Evolutionary conservation across 1,284 basidiomycete species (phyloP).

Genomic region (Tausonia pullulans): DNA sequence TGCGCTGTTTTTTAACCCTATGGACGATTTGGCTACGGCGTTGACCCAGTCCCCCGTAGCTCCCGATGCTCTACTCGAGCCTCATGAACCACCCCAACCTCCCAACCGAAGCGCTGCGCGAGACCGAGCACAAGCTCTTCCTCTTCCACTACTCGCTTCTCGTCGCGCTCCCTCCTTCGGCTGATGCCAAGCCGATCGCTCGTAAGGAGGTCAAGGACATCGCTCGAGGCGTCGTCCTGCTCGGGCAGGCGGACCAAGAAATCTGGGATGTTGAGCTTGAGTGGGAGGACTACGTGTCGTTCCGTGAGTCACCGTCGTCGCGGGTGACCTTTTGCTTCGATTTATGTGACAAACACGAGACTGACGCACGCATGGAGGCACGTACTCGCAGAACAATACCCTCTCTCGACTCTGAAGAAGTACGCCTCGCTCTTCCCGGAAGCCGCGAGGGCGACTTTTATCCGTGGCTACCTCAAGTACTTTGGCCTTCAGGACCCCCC

Average conservation of each 20-base stretch:
- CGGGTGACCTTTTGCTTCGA: neutral
- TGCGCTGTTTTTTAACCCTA: slow-evolving; percentile 11
- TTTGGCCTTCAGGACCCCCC: slow-evolving; percentile 42
- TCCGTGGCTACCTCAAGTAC: slow-evolving; percentile 58
- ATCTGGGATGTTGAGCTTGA: slow-evolving; percentile 75
- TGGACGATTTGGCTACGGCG: neutral
- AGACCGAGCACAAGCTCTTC: slow-evolving; percentile 14
- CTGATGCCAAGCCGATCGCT: slow-evolving; percentile 40
- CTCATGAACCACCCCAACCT: slow-evolving; percentile 14
- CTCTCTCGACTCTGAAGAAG: slow-evolving; percentile 48
- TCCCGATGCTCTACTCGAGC: slow-evolving; percentile 30
- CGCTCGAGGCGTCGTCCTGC: slow-evolving; percentile 56
- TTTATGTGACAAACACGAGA: slow-evolving; percentile 1
- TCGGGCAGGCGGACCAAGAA: slow-evolving; percentile 60
- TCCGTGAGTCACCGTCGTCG: slow-evolving; percentile 42
- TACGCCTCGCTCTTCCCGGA: slow-evolving; percentile 60
- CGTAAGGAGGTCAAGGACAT: slow-evolving; percentile 56
- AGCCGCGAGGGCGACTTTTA: slow-evolving; percentile 46
- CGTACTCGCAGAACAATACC: slow-evolving; percentile 47
- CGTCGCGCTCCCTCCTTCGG: slow-evolving; percentile 2
- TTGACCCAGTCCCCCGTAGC: slow-evolving; percentile 25
- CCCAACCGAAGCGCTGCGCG: slow-evolving; percentile 6
- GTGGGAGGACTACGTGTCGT: slow-evolving; percentile 53
- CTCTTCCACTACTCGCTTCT: slow-evolving; percentile 11
- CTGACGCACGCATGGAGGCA: neutral